Conservation (phyloP, 345 rosid species). For the Microcos paniculata region DNA sequence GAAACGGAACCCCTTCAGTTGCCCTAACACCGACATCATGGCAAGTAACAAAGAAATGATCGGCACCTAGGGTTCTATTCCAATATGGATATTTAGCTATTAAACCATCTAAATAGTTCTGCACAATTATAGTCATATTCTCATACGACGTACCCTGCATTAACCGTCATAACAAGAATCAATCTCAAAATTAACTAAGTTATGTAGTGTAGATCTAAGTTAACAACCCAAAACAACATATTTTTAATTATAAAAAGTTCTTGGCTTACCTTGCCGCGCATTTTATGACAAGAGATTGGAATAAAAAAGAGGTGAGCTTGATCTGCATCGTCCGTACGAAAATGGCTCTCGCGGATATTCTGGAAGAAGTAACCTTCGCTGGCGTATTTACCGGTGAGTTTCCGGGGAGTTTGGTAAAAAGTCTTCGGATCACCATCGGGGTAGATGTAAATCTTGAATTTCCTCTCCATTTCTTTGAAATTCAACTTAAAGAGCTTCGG, state of each 20-base stretch:
- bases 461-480: conserved; percentile 78
- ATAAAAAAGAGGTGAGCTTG: conserved; percentile 88
- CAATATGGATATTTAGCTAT: conserved; percentile 80
- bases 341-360: conserved; percentile 75
- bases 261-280: conserved; percentile 86
- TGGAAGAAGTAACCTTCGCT: conserved; percentile 99
- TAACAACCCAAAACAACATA: too few species aligned
- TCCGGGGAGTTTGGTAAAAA: conserved; percentile 89
- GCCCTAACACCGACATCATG: conserved; percentile 97
- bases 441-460: conserved; percentile 80
- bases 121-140: conserved; percentile 87
- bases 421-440: conserved; percentile 95
- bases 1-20: conserved; percentile 73
- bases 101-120: conserved; percentile 66
- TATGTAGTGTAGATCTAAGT: neutral
- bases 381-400: conserved; percentile 90
- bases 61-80: conserved; percentile 96
- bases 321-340: conserved; percentile 76
- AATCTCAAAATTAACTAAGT: neutral
- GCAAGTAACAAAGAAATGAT: conserved; percentile 97
- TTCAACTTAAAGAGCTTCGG: conserved; percentile 61
- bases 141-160: conserved; percentile 90
- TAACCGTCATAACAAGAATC: neutral
- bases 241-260: too few species aligned
- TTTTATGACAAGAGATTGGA: conserved; percentile 95